These are phyloP conservation scores for Jatropha curcas DNA, from an alignment of 345 rosid species.

Conservation along the genomic window DNA sequence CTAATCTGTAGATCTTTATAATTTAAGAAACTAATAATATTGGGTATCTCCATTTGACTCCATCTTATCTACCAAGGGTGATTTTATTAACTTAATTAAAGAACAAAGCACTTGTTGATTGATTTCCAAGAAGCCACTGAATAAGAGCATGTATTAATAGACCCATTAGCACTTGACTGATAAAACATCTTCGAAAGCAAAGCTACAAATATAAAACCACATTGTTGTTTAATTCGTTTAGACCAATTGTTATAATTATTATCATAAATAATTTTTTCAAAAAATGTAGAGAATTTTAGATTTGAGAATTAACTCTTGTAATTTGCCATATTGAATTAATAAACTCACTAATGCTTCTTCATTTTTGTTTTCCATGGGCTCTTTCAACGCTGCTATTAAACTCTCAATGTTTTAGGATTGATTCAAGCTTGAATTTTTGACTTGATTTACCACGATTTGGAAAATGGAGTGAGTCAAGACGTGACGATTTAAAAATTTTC, in stretches of 20 bases:
- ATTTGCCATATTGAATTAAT: slow-evolving; percentile 46
- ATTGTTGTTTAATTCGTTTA: slow-evolving; percentile 40
- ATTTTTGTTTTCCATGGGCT: slow-evolving; percentile 5
- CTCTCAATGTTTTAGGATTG: slow-evolving; percentile 59
- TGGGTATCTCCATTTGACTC: slow-evolving; percentile 49
- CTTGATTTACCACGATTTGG: slow-evolving; percentile 65
- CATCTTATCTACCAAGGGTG: slow-evolving; percentile 62
- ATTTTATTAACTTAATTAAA: slow-evolving; percentile 50
- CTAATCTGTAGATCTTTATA: slow-evolving; percentile 42
- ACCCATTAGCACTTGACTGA: slow-evolving; percentile 56
- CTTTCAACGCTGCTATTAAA: slow-evolving; percentile 35
- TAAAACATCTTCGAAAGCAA: slow-evolving; percentile 64
- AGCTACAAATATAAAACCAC: slow-evolving; percentile 42
- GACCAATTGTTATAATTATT: slow-evolving; percentile 25
- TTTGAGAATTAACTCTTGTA: slow-evolving; percentile 55
- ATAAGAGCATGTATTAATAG: slow-evolving; percentile 46
- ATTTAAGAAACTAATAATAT: slow-evolving; percentile 42
- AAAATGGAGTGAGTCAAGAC: slow-evolving; percentile 56
- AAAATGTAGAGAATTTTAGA: slow-evolving; percentile 42
- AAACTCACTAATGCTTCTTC: slow-evolving; percentile 43
- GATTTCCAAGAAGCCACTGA: slow-evolving; percentile 38
- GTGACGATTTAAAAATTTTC: slow-evolving; percentile 52
- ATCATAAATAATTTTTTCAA: slow-evolving; percentile 40
- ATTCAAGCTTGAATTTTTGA: slow-evolving; percentile 72
- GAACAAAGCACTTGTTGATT: slow-evolving; percentile 39